phyloP scores from a whole-genome alignment of 139 green algal species.

The Chlorella vulgaris region DNA sequence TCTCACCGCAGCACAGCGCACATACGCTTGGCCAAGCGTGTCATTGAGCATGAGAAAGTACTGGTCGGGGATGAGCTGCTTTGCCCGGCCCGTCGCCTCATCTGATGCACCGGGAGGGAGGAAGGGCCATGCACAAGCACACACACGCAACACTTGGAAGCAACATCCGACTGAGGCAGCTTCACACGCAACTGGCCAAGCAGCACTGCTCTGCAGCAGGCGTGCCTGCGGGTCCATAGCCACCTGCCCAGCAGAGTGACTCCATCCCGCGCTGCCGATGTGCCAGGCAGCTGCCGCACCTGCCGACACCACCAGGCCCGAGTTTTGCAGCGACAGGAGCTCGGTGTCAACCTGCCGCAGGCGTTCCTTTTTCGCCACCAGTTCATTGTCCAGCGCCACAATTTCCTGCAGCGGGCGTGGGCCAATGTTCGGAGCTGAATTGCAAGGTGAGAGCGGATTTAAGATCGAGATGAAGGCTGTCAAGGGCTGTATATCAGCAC shows the following conservation, averaged over 20 bases:
- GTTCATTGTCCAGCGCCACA: slow-evolving; percentile 24
- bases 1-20: slow-evolving; percentile 28
- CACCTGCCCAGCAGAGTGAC: not conserved
- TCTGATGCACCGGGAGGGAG: not conserved
- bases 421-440: too few species aligned
- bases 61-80: slow-evolving; percentile 9
- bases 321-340: slow-evolving; percentile 29
- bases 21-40: slow-evolving; percentile 12
- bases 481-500: too few species aligned
- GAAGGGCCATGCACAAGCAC: not conserved
- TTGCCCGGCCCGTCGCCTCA: slow-evolving; percentile 8
- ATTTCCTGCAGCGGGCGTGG: slow-evolving; percentile 44
- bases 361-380: slow-evolving; percentile 45
- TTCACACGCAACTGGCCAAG: not conserved
- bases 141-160: not conserved
- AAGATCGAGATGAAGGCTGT: too few species aligned
- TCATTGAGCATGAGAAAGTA: slow-evolving; percentile 2
- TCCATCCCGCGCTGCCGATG: not conserved
- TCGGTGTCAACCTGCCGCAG: slow-evolving; percentile 35
- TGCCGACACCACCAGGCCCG: not conserved
- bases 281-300: not conserved
- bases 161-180: not conserved
- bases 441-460: too few species aligned
- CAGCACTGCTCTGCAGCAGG: too few species aligned
- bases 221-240: too few species aligned